A percentile compares a stretch with the other conserved stretches of the same genome.
Conservation (phyloP, 2,329 filamentous ascomycete species). For the Colletotrichum sp. region DNA sequence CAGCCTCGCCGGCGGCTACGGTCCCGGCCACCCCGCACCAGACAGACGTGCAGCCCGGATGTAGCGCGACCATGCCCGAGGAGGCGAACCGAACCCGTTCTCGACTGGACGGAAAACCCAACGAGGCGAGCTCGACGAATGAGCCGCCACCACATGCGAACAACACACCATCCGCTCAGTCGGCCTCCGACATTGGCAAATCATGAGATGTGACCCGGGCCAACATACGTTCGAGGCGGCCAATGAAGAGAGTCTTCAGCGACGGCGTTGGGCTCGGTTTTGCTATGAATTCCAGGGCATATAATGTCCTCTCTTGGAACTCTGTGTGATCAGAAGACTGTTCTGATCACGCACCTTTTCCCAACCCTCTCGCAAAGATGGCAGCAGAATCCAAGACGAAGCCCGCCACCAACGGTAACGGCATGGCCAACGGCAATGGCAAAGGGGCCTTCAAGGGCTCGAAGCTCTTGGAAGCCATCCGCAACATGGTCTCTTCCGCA, state of each 20-base stretch:
- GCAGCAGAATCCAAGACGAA: slow-evolving; percentile 33
- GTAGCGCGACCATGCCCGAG: neutral
- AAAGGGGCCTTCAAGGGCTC: slow-evolving; percentile 23
- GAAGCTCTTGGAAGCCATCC: slow-evolving; percentile 27
- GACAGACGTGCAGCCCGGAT: neutral
- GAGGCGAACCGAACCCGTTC: neutral
- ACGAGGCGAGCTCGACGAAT: slow-evolving; percentile 9
- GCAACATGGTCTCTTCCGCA: slow-evolving; percentile 26
- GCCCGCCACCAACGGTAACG: neutral
- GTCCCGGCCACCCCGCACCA: neutral
- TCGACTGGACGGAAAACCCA: neutral
- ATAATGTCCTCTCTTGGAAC: neutral
- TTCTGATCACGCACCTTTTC: neutral
- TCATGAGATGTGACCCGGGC: neutral
- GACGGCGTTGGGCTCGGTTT: neutral
- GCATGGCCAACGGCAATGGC: slow-evolving; percentile 22
- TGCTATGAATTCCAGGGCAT: neutral
- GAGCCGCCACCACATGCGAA: neutral
- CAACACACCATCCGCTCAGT: neutral
- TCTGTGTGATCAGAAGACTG: neutral
- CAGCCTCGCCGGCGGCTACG: neutral
- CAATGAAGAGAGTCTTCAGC: neutral
- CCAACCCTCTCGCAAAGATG: slow-evolving; percentile 21
- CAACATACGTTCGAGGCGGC: neutral
- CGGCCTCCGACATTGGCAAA: neutral